Percentiles rank a stretch among this genome's conserved stretches.
Evolutionary conservation across 2,329 filamentous ascomycete genomes (phyloP).

Genomic region (Alternaria arborescens): DNA sequence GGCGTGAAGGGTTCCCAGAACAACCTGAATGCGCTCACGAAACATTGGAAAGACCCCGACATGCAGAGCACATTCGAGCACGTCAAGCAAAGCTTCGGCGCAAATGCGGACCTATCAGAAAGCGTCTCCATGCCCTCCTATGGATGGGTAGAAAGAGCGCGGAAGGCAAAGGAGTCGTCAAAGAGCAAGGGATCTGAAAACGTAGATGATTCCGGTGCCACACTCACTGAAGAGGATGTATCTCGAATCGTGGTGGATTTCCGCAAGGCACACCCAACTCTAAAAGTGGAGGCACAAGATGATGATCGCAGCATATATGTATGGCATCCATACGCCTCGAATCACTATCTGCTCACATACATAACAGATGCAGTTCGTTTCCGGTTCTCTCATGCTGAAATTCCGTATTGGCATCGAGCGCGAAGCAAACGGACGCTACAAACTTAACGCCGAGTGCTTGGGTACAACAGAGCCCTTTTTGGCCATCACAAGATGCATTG

Average conservation of each 20-base stretch:
- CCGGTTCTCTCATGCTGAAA: constrained; percentile 32
- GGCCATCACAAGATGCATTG: constrained; percentile 46
- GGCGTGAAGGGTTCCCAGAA: constrained; percentile 48
- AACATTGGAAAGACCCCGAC: constrained; percentile 49
- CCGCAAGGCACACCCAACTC: constrained; percentile 33
- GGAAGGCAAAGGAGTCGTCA: constrained; percentile 26
- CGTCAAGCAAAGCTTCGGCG: constrained; percentile 46
- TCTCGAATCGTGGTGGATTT: constrained; percentile 36
- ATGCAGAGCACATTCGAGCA: constrained; percentile 48
- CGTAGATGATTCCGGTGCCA: constrained; percentile 15
- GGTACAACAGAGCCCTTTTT: constrained; percentile 38
- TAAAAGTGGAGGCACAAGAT: constrained; percentile 40
- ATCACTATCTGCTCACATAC: constrained; percentile 10
- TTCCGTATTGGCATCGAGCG: constrained; percentile 42
- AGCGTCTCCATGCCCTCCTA: constrained; percentile 45
- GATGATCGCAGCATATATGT: constrained; percentile 39
- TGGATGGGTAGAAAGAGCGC: constrained; percentile 50
- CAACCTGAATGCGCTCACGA: constrained; percentile 49
- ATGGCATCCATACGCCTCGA: neutral
- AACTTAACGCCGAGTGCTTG: constrained; percentile 42
- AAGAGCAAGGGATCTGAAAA: constrained; percentile 19
- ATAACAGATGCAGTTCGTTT: constrained; percentile 37
- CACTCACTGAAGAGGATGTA: constrained; percentile 34
- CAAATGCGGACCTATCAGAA: constrained; percentile 50
- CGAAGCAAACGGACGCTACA: constrained; percentile 35